Evolutionary conservation across 1,284 basidiomycete species (phyloP).

Genomic region (Porogramme epimiltina): DNA sequence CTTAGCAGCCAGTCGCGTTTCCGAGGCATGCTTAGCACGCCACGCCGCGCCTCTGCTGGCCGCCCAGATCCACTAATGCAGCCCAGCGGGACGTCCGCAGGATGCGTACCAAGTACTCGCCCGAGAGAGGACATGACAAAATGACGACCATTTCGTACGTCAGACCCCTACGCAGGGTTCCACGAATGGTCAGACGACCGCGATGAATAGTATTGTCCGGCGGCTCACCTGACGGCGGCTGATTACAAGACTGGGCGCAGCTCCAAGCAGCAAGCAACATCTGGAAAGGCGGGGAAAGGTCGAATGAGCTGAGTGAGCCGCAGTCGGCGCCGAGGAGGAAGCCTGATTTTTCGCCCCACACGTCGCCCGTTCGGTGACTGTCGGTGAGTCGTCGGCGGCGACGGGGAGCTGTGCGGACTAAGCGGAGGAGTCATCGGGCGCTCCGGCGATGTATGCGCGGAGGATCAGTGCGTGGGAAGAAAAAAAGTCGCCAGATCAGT

Average conservation of each 20-base stretch:
- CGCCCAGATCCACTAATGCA: too few species aligned
- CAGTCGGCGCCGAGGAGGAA: too few species aligned
- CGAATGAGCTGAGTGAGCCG: background rate
- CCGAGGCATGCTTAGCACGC: too few species aligned
- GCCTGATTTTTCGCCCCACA: too few species aligned
- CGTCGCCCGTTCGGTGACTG: too few species aligned
- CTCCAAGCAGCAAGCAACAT: background rate
- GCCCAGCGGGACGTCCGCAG: too few species aligned
- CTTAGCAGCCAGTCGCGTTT: too few species aligned
- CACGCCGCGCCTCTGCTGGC: too few species aligned
- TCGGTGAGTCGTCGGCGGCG: constrained; percentile 1
- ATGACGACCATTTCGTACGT: constrained; percentile 16
- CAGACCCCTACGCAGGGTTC: constrained; percentile 8
- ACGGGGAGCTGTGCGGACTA: background rate
- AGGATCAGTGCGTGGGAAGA: constrained; percentile 19
- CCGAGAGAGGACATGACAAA: constrained; percentile 10
- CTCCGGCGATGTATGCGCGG: constrained; percentile 4
- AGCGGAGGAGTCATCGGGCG: constrained; percentile 5
- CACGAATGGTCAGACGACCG: constrained; percentile 19
- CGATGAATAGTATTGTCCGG: background rate
- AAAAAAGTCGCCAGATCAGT: constrained; percentile 7
- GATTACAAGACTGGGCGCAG: constrained; percentile 5
- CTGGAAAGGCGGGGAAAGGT: background rate
- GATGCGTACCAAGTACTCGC: too few species aligned
- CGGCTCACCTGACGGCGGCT: constrained; percentile 3